Evolutionary conservation across 768 basidiomycete genomes (phyloP), one percentile per base, ranked within the genome.

Genomic region (Serpula lacrymans): DNA sequence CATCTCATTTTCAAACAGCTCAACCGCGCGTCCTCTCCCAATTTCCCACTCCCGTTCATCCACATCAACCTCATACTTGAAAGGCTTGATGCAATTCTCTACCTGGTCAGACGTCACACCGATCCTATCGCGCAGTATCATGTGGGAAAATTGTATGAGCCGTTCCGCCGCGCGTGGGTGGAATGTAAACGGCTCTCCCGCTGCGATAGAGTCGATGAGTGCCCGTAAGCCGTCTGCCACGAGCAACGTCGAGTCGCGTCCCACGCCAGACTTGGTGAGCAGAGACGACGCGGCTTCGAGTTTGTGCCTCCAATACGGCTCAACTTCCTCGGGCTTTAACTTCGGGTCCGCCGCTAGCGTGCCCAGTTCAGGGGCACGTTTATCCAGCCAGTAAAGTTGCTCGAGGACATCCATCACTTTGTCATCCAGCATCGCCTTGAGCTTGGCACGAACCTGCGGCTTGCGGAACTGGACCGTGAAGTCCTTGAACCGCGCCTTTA

Each of bases 21-120:
- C 78, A 41, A 90, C 75, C 1, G 90, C 79, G 36, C 79, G 70
- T 50, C 74, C 75, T 35, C 94, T 70, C 1, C 96, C 96, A 2
- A 70, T 56, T 51, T 90, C 88, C 96, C 96, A 99, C 61, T 99
- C 96, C 29, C 84, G 70, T 11, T 79, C 75, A 47, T 97, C 93
- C 11, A 97, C 86, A 58, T 99, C 96, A 20, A 98, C 84, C 56
- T 98, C 95, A 56, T 96, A 95, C 70, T 99, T 99, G 77, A 81
- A 97, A 21, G 95, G 96, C 65, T 99, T 99, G 73, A 99, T 97
- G 63, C 91, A 95, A 62, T 98, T 99, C 71, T 99, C 96, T 12
- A 99, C 95, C 65, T 98, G 95, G 60, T 99, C 96, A 4, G 90
- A 86, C n/a, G 96, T 92, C 41, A 95, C 67, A 12, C 90, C 88